Evolutionary conservation across 495 filamentous ascomycete species (phyloP).

Genomic region (Lindgomyces ingoldianus): DNA sequence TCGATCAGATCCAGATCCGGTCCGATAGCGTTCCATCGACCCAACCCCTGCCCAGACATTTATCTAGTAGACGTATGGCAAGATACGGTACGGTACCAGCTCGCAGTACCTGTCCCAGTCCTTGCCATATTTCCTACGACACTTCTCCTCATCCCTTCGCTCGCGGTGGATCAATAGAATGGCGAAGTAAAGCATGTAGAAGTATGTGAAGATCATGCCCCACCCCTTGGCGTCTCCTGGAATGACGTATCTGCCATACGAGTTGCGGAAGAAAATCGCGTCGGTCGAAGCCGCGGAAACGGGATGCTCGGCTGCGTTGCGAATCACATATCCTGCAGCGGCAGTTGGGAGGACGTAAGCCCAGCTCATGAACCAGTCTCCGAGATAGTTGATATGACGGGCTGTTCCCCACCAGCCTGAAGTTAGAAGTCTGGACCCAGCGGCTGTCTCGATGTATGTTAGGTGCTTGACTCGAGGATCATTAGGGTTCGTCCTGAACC

Average conservation of each 20-base stretch:
- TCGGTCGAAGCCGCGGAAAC: conserved; percentile 20
- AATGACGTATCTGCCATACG: conserved; percentile 50
- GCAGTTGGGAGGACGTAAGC: conserved; percentile 89
- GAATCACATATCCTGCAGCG: conserved; percentile 72
- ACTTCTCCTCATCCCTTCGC: conserved; percentile 89
- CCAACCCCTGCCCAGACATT: background rate
- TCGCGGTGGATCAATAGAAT: conserved; percentile 89
- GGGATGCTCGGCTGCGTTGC: conserved; percentile 42
- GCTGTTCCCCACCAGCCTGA: conserved; percentile 95
- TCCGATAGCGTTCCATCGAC: conserved; percentile 26
- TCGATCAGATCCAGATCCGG: conserved; percentile 16
- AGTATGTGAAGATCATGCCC: conserved; percentile 90
- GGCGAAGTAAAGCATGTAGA: conserved; percentile 92
- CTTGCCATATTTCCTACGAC: conserved; percentile 83
- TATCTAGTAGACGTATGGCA: conserved; percentile 82
- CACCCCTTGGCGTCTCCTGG: conserved; percentile 73
- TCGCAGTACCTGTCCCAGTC: conserved; percentile 91
- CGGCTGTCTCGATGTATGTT: conserved; percentile 82
- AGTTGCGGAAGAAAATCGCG: conserved; percentile 47
- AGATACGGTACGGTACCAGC: conserved; percentile 78
- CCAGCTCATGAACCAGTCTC: conserved; percentile 95
- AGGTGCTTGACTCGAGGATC: conserved; percentile 80
- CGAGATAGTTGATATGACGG: conserved; percentile 96
- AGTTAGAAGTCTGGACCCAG: conserved; percentile 75
- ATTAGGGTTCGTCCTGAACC: conserved; percentile 83